Evolutionary conservation across 1,284 basidiomycete genomes (phyloP).

Genomic region (Veloboletus limbatus): DNA sequence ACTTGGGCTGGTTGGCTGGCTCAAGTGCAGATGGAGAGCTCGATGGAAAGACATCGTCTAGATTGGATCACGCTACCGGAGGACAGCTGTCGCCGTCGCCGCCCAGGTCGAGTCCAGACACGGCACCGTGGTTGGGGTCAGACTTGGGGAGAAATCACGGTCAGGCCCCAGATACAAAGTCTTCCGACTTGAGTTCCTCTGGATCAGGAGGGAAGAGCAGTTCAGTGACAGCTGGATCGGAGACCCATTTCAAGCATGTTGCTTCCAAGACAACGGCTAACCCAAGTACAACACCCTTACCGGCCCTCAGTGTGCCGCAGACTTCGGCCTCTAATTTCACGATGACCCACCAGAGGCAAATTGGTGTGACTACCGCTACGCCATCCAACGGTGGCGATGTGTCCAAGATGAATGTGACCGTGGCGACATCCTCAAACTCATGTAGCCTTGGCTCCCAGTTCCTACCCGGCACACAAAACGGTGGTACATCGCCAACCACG

Average conservation of each 20-base stretch:
- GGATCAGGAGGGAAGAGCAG: conserved; percentile 2
- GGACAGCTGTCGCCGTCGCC: conserved; percentile 5
- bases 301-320: conserved; percentile 22
- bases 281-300: conserved; percentile 19
- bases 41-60: conserved; percentile 11
- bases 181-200: neutral
- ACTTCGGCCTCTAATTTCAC: neutral
- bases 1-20: conserved; percentile 18
- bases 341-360: conserved; percentile 3
- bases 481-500: conserved; percentile 5
- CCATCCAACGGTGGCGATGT: conserved; percentile 1
- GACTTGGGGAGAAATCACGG: conserved; percentile 5
- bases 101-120: conserved; percentile 7
- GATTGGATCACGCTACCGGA: conserved; percentile 7
- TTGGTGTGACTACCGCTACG: neutral
- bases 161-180: neutral
- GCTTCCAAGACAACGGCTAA: neutral
- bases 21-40: conserved; percentile 5
- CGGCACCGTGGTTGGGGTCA: neutral
- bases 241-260: neutral
- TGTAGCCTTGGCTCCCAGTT: conserved; percentile 4
- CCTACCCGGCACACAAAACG: neutral
- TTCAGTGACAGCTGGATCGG: neutral
- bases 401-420: conserved; percentile 7
- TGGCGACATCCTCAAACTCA: conserved; percentile 7